Evolutionary conservation across 140 eudicot genomes (phyloP).

Genomic region (Bidens hawaiensis): DNA sequence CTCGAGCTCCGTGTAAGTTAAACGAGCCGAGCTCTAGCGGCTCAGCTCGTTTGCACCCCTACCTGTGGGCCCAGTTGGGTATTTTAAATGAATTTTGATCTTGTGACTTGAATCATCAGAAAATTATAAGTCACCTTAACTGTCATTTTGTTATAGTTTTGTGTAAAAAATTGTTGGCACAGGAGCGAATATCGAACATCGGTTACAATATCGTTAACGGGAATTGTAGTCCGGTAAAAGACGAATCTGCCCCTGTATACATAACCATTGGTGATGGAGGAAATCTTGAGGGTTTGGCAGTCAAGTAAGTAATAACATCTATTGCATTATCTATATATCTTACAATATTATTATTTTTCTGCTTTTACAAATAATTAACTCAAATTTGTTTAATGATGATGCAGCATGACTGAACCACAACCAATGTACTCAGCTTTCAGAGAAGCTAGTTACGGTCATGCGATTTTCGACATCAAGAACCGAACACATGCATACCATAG

Average conservation of each 20-base stretch:
- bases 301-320: slow-evolving; percentile 34
- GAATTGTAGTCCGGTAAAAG: slow-evolving; percentile 45
- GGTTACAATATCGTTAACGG: slow-evolving; percentile 56
- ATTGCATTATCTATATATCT: neutral
- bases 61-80: neutral
- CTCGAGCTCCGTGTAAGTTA: too few relatives aligned
- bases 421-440: slow-evolving; percentile 77
- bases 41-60: too few relatives aligned
- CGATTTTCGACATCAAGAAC: slow-evolving; percentile 59
- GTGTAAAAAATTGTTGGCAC: slow-evolving; percentile 1
- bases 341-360: neutral
- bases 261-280: slow-evolving; percentile 89
- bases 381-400: neutral
- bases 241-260: slow-evolving; percentile 68
- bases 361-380: slow-evolving; percentile 6
- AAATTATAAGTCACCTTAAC: neutral
- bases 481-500: slow-evolving; percentile 67
- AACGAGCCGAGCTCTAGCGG: too few relatives aligned
- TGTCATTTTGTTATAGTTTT: neutral
- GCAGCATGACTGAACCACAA: slow-evolving; percentile 69
- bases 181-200: slow-evolving; percentile 65
- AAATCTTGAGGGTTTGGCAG: slow-evolving; percentile 67
- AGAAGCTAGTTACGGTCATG: slow-evolving; percentile 86
- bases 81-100: neutral
- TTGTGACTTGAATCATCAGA: neutral